Evolutionary conservation across 768 basidiomycete species (phyloP).

Genomic region (Filobasidium wieringae): DNA sequence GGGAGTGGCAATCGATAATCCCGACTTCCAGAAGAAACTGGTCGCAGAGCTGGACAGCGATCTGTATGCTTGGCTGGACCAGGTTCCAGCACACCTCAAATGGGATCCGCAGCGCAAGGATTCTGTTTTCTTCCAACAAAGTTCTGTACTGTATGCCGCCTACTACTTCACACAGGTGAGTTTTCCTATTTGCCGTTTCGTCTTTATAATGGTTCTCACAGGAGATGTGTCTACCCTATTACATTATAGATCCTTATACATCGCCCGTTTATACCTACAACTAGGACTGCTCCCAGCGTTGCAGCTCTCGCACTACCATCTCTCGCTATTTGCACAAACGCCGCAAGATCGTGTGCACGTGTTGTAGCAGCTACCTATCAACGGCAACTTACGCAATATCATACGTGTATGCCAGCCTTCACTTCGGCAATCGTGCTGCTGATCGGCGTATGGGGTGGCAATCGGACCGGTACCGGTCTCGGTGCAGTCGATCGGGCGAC

Average conservation of each 20-base stretch:
- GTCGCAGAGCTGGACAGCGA: constrained; percentile 59
- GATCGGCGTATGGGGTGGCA: constrained; percentile 56
- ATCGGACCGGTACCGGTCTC: constrained; percentile 44
- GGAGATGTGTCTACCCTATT: too few species aligned
- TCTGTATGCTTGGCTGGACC: constrained; percentile 60
- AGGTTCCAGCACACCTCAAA: constrained; percentile 50
- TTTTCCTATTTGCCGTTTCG: not conserved
- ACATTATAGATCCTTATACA: constrained; percentile 55
- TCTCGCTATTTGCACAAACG: constrained; percentile 67
- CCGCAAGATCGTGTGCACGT: constrained; percentile 62
- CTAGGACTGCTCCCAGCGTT: constrained; percentile 45
- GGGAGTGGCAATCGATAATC: constrained; percentile 19
- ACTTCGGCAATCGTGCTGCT: constrained; percentile 51
- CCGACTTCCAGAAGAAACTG: constrained; percentile 39
- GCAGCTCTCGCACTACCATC: constrained; percentile 48
- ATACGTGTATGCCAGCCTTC: constrained; percentile 38
- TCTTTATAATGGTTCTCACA: not conserved
- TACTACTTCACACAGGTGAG: constrained; percentile 47
- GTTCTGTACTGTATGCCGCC: constrained; percentile 48
- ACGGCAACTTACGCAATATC: constrained; percentile 24
- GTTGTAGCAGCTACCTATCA: constrained; percentile 49
- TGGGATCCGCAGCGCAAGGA: constrained; percentile 51
- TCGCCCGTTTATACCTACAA: constrained; percentile 62
- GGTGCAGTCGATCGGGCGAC: constrained; percentile 42
- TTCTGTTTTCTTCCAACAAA: constrained; percentile 49